A percentile compares a stretch with the other conserved stretches of the same genome.
phyloP scores from a whole-genome alignment of 179 eudicot genomes.

The Patellifolia procumbens region DNA sequence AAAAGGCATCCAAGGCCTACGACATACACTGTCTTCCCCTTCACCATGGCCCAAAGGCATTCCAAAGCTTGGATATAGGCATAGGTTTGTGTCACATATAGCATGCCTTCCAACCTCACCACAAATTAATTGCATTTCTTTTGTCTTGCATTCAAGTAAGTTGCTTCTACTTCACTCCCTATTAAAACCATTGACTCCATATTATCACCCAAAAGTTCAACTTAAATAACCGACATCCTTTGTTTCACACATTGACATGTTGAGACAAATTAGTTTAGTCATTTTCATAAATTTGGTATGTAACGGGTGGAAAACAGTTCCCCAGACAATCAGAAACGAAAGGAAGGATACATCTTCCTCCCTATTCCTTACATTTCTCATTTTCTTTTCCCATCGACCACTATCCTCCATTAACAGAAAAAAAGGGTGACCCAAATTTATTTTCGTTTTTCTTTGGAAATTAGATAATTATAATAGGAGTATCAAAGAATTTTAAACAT shows the following conservation, averaged over 20 bases:
- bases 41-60: background rate
- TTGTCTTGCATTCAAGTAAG: background rate
- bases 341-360: too few species aligned
- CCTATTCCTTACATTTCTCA: too few species aligned
- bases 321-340: too few species aligned
- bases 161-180: background rate
- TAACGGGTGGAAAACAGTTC: too few species aligned
- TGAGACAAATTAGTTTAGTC: too few species aligned
- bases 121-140: background rate
- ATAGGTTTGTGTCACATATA: too few species aligned
- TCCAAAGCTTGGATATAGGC: background rate
- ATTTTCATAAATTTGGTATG: background rate
- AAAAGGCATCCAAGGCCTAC: background rate
- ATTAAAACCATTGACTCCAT: background rate
- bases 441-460: too few species aligned
- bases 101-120: background rate
- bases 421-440: too few species aligned
- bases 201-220: background rate
- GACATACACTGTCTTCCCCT: background rate
- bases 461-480: too few species aligned
- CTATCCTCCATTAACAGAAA: too few species aligned
- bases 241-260: background rate
- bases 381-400: too few species aligned
- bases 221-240: background rate
- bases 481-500: too few species aligned